These are phyloP conservation scores for Leccinum pellstonianum DNA, from an alignment of 768 basidiomycete species.

Conservation along the genomic window DNA sequence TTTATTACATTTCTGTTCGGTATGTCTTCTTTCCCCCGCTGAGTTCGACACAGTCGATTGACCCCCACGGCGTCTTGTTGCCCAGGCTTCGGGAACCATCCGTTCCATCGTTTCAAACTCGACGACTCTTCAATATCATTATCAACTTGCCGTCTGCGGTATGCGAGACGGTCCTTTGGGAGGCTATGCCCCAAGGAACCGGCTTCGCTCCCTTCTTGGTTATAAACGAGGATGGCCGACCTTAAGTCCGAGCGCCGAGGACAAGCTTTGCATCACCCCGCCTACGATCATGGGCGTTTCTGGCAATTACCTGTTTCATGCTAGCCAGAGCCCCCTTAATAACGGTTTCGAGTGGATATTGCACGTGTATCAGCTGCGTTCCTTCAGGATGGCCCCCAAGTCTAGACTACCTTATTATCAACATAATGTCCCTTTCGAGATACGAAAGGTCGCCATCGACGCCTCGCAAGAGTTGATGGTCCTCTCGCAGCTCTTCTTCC, in stretches of 20 bases:
- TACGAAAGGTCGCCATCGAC: constrained; percentile 35
- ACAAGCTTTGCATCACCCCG: constrained; percentile 31
- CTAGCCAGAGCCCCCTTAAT: constrained; percentile 32
- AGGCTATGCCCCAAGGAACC: constrained; percentile 14
- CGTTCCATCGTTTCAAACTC: constrained; percentile 21
- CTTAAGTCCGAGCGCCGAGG: constrained; percentile 30
- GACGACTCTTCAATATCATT: constrained; percentile 32
- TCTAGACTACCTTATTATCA: constrained; percentile 30
- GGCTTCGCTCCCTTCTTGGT: constrained; percentile 31
- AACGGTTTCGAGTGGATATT: constrained; percentile 34
- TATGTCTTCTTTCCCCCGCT: constrained; percentile 6
- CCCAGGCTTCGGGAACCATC: constrained; percentile 28
- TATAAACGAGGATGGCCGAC: constrained; percentile 36
- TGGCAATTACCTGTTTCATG: constrained; percentile 34
- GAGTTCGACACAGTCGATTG: constrained; percentile 1
- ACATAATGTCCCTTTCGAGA: constrained; percentile 34
- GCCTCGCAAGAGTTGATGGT: constrained; percentile 31
- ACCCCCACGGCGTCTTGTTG: background rate
- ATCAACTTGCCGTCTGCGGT: constrained; percentile 34
- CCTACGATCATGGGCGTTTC: constrained; percentile 35
- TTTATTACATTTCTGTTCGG: constrained; percentile 33
- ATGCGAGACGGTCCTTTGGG: constrained; percentile 29
- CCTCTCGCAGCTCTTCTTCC: constrained; percentile 30
- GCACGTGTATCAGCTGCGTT: constrained; percentile 35
- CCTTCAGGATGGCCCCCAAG: constrained; percentile 28